These are phyloP conservation scores for Quercus robur DNA, from an alignment of 306 rosid genomes.

Conservation along the genomic window DNA sequence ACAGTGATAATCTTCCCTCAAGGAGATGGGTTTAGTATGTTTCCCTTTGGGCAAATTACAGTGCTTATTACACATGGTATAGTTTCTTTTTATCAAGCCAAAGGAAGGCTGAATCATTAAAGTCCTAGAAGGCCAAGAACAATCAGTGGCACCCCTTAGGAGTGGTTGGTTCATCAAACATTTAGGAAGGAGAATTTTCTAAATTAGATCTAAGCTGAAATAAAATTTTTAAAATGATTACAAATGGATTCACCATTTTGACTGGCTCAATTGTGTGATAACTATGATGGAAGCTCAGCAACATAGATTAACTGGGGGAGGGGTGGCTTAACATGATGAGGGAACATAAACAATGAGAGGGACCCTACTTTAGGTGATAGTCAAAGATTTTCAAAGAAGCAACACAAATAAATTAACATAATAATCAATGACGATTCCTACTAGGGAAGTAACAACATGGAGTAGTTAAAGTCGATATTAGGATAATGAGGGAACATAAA, in stretches of 20 bases:
- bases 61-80: too few relatives aligned
- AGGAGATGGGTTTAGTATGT: too few relatives aligned
- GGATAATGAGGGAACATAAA: background rate
- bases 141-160: background rate
- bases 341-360: slow-evolving; percentile 3
- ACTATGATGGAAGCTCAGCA: background rate
- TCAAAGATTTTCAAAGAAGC: background rate
- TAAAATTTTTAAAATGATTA: background rate
- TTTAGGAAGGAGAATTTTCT: background rate
- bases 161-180: background rate
- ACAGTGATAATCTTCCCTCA: too few relatives aligned
- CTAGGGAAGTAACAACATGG: background rate
- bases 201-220: background rate
- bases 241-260: background rate
- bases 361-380: slow-evolving; percentile 10
- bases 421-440: background rate
- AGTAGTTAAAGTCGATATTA: background rate
- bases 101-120: too few relatives aligned
- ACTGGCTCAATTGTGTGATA: background rate
- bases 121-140: too few relatives aligned
- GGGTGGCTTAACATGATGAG: background rate
- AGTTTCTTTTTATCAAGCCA: too few relatives aligned
- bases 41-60: too few relatives aligned
- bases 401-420: background rate
- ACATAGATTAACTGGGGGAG: background rate